Evolutionary conservation across 495 filamentous ascomycete species (phyloP).

Genomic region (Trichoderma gamsii): DNA sequence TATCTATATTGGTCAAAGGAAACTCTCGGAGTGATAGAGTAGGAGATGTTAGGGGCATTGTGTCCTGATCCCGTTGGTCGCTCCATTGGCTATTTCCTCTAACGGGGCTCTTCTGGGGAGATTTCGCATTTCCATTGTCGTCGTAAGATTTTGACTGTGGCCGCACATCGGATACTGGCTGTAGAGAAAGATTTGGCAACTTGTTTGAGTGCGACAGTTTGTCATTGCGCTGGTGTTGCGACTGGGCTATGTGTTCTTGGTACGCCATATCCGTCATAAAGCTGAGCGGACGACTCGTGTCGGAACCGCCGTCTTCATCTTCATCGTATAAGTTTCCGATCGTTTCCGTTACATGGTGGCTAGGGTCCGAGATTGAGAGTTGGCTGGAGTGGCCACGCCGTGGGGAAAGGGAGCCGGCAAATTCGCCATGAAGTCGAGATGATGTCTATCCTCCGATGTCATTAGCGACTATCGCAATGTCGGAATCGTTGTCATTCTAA

Average conservation of each 20-base stretch:
- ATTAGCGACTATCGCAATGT: neutral
- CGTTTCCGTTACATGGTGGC: constrained; percentile 95
- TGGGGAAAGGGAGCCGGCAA: constrained; percentile 48
- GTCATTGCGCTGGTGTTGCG: neutral
- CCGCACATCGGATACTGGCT: neutral
- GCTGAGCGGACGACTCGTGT: constrained; percentile 42
- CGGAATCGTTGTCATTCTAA: neutral
- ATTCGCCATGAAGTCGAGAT: constrained; percentile 45
- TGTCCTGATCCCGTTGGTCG: constrained; percentile 45
- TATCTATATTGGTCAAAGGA: constrained; percentile 85
- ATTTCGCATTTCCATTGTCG: neutral
- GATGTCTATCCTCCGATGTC: constrained; percentile 41
- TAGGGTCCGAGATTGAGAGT: constrained; percentile 55
- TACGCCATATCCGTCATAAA: constrained; percentile 38
- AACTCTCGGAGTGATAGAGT: constrained; percentile 60
- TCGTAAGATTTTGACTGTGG: neutral
- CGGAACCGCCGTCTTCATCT: constrained; percentile 50
- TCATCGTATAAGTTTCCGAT: constrained; percentile 95
- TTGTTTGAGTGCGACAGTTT: neutral
- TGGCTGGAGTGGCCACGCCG: constrained; percentile 50
- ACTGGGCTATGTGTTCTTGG: constrained; percentile 28
- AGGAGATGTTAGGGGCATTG: constrained; percentile 47
- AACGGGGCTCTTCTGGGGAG: neutral
- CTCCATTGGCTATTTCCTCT: constrained; percentile 27
- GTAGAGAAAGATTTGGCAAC: neutral